Evolutionary conservation across 805 yeast species (phyloP).

Genomic region (Saccharomycopsis amapae): DNA sequence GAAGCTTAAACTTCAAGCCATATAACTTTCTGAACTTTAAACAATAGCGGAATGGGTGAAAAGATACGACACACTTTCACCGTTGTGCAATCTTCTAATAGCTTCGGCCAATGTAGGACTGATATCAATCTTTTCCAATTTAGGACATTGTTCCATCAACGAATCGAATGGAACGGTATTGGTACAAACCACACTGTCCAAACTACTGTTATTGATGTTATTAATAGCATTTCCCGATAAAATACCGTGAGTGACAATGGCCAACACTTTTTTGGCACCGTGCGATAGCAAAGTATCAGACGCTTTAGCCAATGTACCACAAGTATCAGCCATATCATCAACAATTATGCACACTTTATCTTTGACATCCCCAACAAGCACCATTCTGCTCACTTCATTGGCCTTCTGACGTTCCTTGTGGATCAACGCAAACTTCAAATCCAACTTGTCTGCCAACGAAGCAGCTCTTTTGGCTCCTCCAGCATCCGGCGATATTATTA

Average conservation of each 20-base stretch:
- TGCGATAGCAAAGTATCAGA: conserved; percentile 66
- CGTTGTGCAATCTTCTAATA: conserved; percentile 77
- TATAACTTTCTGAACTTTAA: background rate
- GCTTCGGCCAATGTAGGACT: conserved; percentile 74
- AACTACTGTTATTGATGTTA: conserved; percentile 60
- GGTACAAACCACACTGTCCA: conserved; percentile 68
- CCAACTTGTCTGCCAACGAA: conserved; percentile 70
- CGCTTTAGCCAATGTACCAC: conserved; percentile 80
- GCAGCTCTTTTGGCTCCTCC: conserved; percentile 93
- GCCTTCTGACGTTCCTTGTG: conserved; percentile 82
- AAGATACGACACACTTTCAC: conserved; percentile 76
- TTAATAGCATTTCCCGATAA: conserved; percentile 67
- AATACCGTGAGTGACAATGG: conserved; percentile 79
- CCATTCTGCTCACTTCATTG: conserved; percentile 79
- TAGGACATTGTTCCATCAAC: conserved; percentile 50
- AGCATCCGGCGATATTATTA: conserved; percentile 80
- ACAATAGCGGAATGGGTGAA: conserved; percentile 60
- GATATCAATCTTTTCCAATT: conserved; percentile 62
- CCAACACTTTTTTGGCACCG: conserved; percentile 65
- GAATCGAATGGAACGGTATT: conserved; percentile 75
- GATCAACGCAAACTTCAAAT: conserved; percentile 73
- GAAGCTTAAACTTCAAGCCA: background rate
- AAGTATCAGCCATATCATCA: conserved; percentile 88
- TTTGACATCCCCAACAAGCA: conserved; percentile 75
- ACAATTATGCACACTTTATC: conserved; percentile 70